A percentile compares a stretch with the other conserved stretches of the same genome.
These are phyloP conservation scores for Endoconidiophora laricicola DNA, from an alignment of 2,329 filamentous ascomycete species.

Conservation along the genomic window DNA sequence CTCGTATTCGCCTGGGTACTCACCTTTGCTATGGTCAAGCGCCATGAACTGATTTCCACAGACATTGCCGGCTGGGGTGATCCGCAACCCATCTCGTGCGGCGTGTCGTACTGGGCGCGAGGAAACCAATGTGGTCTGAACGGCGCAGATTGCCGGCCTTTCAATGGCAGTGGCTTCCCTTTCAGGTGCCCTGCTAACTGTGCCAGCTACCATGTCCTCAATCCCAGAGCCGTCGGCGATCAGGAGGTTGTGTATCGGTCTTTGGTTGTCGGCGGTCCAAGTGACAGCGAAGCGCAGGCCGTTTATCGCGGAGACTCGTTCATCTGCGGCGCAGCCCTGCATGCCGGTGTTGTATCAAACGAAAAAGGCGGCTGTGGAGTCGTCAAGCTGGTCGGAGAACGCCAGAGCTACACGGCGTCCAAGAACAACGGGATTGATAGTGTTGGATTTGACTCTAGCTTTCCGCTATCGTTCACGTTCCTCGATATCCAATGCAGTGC, in stretches of 20 bases:
- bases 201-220: constrained; percentile 44
- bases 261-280: constrained; percentile 52
- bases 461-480: constrained; percentile 76
- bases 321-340: constrained; percentile 71
- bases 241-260: constrained; percentile 47
- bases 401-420: constrained; percentile 44
- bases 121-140: constrained; percentile 60
- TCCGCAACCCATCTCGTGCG: constrained; percentile 50
- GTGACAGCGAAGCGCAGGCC: constrained; percentile 27
- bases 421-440: constrained; percentile 61
- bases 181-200: constrained; percentile 66
- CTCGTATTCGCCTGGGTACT: constrained; percentile 53
- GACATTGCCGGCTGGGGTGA: constrained; percentile 52
- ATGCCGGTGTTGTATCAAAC: constrained; percentile 62
- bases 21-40: constrained; percentile 51
- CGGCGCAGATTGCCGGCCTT: constrained; percentile 59
- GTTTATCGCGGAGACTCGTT: constrained; percentile 81
- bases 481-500: constrained; percentile 49
- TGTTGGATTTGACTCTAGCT: constrained; percentile 68
- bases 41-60: constrained; percentile 39
- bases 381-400: constrained; percentile 53
- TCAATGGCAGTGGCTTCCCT: constrained; percentile 49
- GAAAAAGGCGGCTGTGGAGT: constrained; percentile 66
- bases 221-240: constrained; percentile 59
- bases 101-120: constrained; percentile 50